Evolutionary conservation across 768 basidiomycete genomes (phyloP), one percentile per base, ranked within the genome.

Genomic region (Hortiboletus flavorubellus): DNA sequence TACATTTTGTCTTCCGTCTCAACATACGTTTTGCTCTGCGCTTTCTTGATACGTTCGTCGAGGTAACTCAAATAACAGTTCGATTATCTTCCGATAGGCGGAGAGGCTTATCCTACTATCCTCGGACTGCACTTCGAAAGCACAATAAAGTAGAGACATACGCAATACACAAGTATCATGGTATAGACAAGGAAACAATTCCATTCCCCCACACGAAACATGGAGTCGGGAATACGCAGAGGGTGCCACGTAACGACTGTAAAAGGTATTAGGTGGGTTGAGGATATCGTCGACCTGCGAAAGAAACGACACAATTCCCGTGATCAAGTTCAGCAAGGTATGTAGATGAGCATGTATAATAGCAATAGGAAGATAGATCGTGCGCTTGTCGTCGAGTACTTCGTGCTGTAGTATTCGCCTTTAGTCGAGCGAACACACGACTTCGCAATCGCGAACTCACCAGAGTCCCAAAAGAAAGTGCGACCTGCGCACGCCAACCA

Each of bases 231-330:
- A 53, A 37, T 48, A 68, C 37, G 62, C 37, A 53, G 49, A 55
- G 45, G 51, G 54, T 53, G 58, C 46, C 55, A 60, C 44, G 59
- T 66, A 70, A 69, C 49, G 71, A 70, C 64, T 44, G 68, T 70
- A 47, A 51, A 46, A 68, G 66, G 62, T 70, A 72, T 69, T 55
- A 51, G 34, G 30, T 58, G 26, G 37, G 48, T 49, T 37, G 59
- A 48, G 58, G 62, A 69, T 70, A 66, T 72, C 48, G 51, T 66
- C 68, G 68, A 52, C 68, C 66, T 59, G 70, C 66, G 64, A 66
- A 48, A 59, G 59, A 70, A 70, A 41, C 56, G 59, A 61, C 46
- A 59, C 58, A 53, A 49, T 67, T 62, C 64, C 69, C 59, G 54
- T 64, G 53, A 45, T 52, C 38, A 54, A 59, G 60, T 62, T 71